phyloP scores from a whole-genome alignment of 345 rosid genomes.

The Populus ilicifolia region DNA sequence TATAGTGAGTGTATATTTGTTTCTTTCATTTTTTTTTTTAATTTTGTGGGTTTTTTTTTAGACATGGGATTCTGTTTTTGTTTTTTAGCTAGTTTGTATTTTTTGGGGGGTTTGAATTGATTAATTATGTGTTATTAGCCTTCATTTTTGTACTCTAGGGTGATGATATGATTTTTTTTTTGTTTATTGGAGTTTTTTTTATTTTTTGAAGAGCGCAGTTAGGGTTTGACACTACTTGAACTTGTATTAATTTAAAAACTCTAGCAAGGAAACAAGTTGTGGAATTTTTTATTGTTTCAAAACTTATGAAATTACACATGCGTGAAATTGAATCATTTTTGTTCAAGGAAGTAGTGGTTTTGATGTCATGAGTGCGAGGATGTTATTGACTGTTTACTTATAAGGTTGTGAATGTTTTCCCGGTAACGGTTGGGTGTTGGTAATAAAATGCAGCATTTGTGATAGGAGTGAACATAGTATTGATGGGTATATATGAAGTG shows the following conservation, averaged over 20 bases:
- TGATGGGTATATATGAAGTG: not conserved
- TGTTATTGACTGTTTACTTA: not conserved
- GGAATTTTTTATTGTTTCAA: not conserved
- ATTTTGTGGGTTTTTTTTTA: not conserved
- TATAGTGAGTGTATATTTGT: slow-evolving; percentile 56
- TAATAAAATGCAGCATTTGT: not conserved
- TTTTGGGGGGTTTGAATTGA: not conserved
- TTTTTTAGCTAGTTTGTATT: not conserved
- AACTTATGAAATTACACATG: not conserved
- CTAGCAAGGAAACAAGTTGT: not conserved
- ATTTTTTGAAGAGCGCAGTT: not conserved
- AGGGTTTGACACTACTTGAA: slow-evolving; percentile 3
- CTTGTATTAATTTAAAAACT: not conserved
- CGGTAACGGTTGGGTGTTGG: not conserved
- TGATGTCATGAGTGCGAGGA: not conserved
- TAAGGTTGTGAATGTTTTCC: not conserved
- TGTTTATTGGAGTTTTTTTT: not conserved
- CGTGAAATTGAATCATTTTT: not conserved
- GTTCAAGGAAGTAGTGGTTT: not conserved
- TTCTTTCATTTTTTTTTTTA: not conserved
- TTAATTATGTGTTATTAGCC: not conserved
- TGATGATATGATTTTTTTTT: not conserved
- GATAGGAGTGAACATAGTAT: not conserved
- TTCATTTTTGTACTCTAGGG: not conserved
- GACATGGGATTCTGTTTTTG: not conserved